phyloP scores from a whole-genome alignment of 176 grass and related monocot genomes.

The Bothriochloa decipiens region DNA sequence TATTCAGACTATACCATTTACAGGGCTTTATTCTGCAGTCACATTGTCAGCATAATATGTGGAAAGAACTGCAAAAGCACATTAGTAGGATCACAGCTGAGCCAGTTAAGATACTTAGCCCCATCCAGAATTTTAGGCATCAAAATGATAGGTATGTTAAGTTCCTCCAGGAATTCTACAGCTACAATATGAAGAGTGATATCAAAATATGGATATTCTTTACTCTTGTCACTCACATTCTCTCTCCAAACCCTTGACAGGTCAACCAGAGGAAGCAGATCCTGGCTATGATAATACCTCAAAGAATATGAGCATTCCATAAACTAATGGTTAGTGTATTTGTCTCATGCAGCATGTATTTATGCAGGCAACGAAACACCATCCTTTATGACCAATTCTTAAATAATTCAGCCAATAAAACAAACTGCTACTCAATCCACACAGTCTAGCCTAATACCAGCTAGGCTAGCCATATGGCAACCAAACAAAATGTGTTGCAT shows the following conservation, averaged over 20 bases:
- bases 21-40: slow-evolving; percentile 25
- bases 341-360: background rate
- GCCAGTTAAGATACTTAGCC: slow-evolving; percentile 41
- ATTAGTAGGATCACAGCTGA: slow-evolving; percentile 42
- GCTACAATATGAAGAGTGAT: slow-evolving; percentile 15
- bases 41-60: background rate
- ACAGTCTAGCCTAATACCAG: background rate
- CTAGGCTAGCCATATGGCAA: background rate
- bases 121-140: slow-evolving; percentile 16
- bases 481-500: background rate
- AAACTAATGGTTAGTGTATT: background rate
- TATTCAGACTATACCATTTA: slow-evolving; percentile 53
- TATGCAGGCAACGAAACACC: background rate
- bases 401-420: background rate
- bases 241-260: background rate
- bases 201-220: background rate
- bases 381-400: background rate
- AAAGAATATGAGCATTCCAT: background rate
- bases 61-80: slow-evolving; percentile 13
- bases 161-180: slow-evolving; percentile 27
- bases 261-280: background rate
- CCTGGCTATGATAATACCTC: background rate
- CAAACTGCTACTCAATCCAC: background rate
- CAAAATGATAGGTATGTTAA: slow-evolving; percentile 27
- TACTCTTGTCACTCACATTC: background rate